Conservation (phyloP, 768 basidiomycete genomes). For the Russula sp. region DNA sequence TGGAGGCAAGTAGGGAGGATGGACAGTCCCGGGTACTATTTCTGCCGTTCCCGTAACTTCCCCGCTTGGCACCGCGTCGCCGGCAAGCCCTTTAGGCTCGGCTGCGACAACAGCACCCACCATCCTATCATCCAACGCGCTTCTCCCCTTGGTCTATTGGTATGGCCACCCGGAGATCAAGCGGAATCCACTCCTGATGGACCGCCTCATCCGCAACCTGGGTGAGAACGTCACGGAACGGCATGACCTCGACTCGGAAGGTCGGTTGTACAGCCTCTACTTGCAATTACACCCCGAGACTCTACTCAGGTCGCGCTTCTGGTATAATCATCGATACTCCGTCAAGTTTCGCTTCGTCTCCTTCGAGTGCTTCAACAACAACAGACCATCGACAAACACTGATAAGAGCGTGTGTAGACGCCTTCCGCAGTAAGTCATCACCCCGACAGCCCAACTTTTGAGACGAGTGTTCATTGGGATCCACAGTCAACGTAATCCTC, state of each 20-base stretch:
- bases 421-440: slow-evolving; percentile 65
- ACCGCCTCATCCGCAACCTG: slow-evolving; percentile 71
- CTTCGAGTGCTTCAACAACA: slow-evolving; percentile 38
- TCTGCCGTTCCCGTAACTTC: slow-evolving; percentile 61
- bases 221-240: slow-evolving; percentile 66
- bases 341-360: slow-evolving; percentile 60
- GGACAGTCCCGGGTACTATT: slow-evolving; percentile 75
- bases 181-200: slow-evolving; percentile 67
- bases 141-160: slow-evolving; percentile 79
- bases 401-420: slow-evolving; percentile 81
- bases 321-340: slow-evolving; percentile 87
- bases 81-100: slow-evolving; percentile 69
- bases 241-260: slow-evolving; percentile 59
- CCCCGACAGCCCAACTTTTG: neutral
- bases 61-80: slow-evolving; percentile 72
- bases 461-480: neutral
- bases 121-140: slow-evolving; percentile 63
- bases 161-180: slow-evolving; percentile 70
- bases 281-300: neutral
- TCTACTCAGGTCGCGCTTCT: slow-evolving; percentile 53
- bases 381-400: slow-evolving; percentile 65
- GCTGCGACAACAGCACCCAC: slow-evolving; percentile 78
- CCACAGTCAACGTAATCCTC: slow-evolving; percentile 83
- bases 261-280: slow-evolving; percentile 28
- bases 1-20: slow-evolving; percentile 54